Percentiles rank a stretch among this genome's conserved stretches.
These are phyloP conservation scores for Hordeum vulgare DNA, from an alignment of 176 grass and related monocot genomes.

Conservation along the genomic window DNA sequence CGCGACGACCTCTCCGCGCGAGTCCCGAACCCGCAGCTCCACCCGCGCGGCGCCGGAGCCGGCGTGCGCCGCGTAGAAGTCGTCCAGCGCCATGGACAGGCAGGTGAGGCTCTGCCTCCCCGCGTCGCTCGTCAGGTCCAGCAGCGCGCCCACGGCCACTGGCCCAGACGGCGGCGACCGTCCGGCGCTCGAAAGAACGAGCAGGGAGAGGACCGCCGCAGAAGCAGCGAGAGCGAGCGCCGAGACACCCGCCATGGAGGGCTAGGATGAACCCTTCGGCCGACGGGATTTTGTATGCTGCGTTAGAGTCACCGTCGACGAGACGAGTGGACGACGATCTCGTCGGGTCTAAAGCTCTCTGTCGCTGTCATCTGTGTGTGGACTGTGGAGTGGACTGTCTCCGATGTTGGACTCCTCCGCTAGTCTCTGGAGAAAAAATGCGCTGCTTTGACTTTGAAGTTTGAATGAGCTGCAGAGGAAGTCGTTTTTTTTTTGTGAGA, in stretches of 20 bases:
- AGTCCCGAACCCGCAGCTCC: background rate
- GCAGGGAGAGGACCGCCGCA: background rate
- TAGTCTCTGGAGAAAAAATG: too few species aligned
- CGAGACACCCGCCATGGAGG: background rate
- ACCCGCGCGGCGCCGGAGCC: background rate
- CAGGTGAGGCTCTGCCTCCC: background rate
- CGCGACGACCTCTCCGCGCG: background rate
- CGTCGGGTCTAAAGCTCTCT: too few species aligned
- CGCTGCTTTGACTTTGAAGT: too few species aligned
- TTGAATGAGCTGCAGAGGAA: too few species aligned
- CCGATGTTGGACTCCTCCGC: too few species aligned
- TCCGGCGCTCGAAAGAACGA: background rate
- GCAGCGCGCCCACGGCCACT: background rate
- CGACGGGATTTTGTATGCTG: too few species aligned
- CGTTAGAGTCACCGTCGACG: too few species aligned
- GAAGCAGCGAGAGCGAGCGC: background rate
- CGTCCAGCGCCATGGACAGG: background rate
- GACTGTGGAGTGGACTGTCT: too few species aligned
- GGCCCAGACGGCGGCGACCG: background rate
- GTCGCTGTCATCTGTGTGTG: too few species aligned
- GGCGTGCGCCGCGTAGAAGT: background rate
- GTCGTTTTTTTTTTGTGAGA: too few species aligned
- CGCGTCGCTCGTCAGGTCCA: background rate
- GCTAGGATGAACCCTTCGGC: background rate
- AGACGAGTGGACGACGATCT: too few species aligned